phyloP scores from a whole-genome alignment of 1,139 yeast genomes.

The Yamadazyma siamensis region DNA sequence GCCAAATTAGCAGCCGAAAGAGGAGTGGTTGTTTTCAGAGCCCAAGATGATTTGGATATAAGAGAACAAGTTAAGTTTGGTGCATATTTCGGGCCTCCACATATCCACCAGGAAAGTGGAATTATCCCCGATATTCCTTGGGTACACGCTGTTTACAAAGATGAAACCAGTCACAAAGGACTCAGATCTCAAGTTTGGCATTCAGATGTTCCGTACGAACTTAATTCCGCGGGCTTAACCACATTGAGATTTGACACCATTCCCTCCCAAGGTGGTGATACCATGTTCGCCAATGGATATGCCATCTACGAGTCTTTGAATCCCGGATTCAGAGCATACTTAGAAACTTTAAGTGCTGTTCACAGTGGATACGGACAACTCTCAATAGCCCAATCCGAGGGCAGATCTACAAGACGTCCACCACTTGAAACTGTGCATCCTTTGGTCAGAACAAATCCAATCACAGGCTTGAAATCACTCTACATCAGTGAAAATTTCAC shows the following conservation, averaged over 20 bases:
- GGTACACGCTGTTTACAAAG: conserved; percentile 7
- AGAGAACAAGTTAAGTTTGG: conserved; percentile 31
- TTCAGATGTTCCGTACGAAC: conserved; percentile 21
- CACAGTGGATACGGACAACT: conserved; percentile 1
- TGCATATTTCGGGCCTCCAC: conserved; percentile 25
- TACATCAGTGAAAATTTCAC: conserved; percentile 15
- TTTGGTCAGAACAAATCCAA: conserved; percentile 26
- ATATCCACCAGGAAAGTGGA: conserved; percentile 9
- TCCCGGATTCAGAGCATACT: conserved; percentile 19
- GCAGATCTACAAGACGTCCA: conserved; percentile 2
- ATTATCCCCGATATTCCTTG: conserved; percentile 10
- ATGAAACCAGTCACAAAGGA: conserved; percentile 8
- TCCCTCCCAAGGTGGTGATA: conserved; percentile 20
- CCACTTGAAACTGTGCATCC: conserved; percentile 17
- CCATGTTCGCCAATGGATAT: conserved; percentile 20
- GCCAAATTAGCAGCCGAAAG: conserved; percentile 50
- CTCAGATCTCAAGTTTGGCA: conserved; percentile 22
- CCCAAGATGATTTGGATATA: conserved; percentile 38
- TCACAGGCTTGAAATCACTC: conserved; percentile 28
- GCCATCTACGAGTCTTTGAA: conserved; percentile 22
- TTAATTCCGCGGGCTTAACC: conserved; percentile 21
- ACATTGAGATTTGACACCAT: conserved; percentile 20
- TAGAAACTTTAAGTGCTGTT: conserved; percentile 14
- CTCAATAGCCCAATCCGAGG: conserved; percentile 10
- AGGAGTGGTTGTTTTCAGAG: conserved; percentile 46